A percentile compares a stretch with the other conserved stretches of the same genome.
Evolutionary conservation across 345 rosid species (phyloP).

Genomic region (Syzygium grande): DNA sequence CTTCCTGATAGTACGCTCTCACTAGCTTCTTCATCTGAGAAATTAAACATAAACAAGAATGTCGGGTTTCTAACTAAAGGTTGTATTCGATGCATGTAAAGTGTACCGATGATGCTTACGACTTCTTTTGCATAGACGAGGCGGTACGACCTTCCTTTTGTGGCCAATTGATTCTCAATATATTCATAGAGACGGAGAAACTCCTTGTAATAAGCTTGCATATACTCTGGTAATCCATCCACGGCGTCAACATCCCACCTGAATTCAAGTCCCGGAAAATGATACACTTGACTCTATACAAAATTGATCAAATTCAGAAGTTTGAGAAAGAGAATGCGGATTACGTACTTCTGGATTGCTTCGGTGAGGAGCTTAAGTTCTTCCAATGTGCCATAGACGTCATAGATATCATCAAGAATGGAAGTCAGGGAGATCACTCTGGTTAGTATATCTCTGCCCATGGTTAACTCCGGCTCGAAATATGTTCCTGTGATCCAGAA

Average conservation of each 20-base stretch:
- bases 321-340: background rate
- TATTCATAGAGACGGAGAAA: background rate
- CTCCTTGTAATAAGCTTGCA: background rate
- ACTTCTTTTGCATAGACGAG: background rate
- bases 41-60: background rate
- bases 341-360: background rate
- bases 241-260: background rate
- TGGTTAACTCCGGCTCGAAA: slow-evolving; percentile 4
- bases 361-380: background rate
- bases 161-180: background rate
- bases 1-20: background rate
- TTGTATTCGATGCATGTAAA: background rate
- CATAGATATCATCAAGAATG: background rate
- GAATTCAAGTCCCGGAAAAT: background rate
- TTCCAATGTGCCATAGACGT: background rate
- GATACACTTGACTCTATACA: background rate
- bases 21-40: background rate
- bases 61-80: background rate
- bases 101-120: background rate
- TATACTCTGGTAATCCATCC: background rate
- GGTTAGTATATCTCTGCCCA: background rate
- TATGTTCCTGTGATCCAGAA: slow-evolving; percentile 5
- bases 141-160: background rate
- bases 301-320: background rate
- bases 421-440: background rate